Percentiles rank a stretch among this genome's conserved stretches.
phyloP scores from a whole-genome alignment of 495 filamentous ascomycete species.

The Tetracladium setigerum region DNA sequence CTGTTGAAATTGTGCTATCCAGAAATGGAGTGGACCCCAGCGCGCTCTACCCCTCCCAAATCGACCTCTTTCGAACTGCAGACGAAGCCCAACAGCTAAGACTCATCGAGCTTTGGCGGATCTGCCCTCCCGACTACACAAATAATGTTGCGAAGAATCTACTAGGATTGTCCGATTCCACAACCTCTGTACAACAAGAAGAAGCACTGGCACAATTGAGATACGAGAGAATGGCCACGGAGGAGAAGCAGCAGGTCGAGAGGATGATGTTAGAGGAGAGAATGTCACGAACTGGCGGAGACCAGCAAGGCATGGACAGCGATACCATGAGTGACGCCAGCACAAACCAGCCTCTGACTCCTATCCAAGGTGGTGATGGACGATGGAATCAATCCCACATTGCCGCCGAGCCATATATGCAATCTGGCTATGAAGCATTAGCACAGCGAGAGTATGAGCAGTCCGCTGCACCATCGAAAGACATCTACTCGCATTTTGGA shows the following conservation, averaged over 20 bases:
- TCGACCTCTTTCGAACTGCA: conserved; percentile 54
- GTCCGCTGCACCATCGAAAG: conserved; percentile 28
- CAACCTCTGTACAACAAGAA: conserved; percentile 43
- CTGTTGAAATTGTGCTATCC: conserved; percentile 36
- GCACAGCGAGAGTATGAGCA: conserved; percentile 42
- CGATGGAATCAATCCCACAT: conserved; percentile 31
- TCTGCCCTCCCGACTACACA: conserved; percentile 42
- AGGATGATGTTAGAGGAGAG: conserved; percentile 18
- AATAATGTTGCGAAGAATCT: conserved; percentile 32
- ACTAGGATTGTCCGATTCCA: conserved; percentile 26
- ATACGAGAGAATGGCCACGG: conserved; percentile 38
- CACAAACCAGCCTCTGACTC: conserved; percentile 30
- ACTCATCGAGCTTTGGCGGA: conserved; percentile 60
- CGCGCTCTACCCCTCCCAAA: conserved; percentile 46
- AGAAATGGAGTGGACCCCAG: conserved; percentile 46
- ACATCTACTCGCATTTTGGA: conserved; percentile 30
- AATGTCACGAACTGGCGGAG: conserved; percentile 15
- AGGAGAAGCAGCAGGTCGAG: conserved; percentile 18
- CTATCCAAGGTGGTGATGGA: conserved; percentile 40
- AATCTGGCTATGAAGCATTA: conserved; percentile 53
- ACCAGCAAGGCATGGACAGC: conserved; percentile 23
- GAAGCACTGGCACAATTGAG: conserved; percentile 39
- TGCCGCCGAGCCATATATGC: conserved; percentile 61
- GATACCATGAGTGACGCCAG: conserved; percentile 22
- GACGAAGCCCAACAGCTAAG: conserved; percentile 48